A percentile compares a stretch with the other conserved stretches of the same genome.
Evolutionary conservation across 305 asterid genomes (phyloP).

Genomic region (Fraxinus dipetala): DNA sequence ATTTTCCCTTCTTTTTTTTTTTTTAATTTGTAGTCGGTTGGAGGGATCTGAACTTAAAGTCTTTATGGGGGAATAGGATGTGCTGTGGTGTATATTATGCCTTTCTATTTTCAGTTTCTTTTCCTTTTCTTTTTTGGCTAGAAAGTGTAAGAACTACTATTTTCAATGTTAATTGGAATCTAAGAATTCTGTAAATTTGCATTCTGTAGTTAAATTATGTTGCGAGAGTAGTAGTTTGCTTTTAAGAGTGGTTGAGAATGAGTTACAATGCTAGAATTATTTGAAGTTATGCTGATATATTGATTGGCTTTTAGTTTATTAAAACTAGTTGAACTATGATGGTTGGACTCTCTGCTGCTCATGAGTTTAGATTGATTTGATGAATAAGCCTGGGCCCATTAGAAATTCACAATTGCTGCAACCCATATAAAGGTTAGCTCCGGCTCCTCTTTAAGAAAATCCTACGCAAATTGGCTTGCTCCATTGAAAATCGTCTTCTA

Average conservation of each 20-base stretch:
- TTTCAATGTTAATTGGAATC: slow-evolving; percentile 20
- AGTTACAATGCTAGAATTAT: not conserved
- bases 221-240: slow-evolving; percentile 1
- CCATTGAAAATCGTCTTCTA: not conserved
- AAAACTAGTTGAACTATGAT: not conserved
- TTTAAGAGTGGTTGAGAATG: not conserved
- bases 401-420: not conserved
- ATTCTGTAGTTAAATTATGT: slow-evolving; percentile 8
- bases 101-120: slow-evolving; percentile 3
- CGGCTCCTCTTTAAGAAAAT: not conserved
- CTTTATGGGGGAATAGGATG: slow-evolving; percentile 13
- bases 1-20: not conserved
- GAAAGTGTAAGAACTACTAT: slow-evolving; percentile 13
- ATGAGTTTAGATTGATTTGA: not conserved
- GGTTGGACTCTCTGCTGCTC: not conserved
- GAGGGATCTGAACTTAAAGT: not conserved
- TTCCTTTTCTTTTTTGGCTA: not conserved
- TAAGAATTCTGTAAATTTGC: slow-evolving; percentile 17
- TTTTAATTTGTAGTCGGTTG: not conserved
- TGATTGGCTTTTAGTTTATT: not conserved
- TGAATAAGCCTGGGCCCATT: not conserved
- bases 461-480: not conserved
- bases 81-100: slow-evolving; percentile 14
- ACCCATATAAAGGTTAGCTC: not conserved
- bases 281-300: not conserved